Percentiles rank a stretch among this genome's conserved stretches.
Conservation (phyloP, 768 basidiomycete species). For the Kwoniella europaea region DNA sequence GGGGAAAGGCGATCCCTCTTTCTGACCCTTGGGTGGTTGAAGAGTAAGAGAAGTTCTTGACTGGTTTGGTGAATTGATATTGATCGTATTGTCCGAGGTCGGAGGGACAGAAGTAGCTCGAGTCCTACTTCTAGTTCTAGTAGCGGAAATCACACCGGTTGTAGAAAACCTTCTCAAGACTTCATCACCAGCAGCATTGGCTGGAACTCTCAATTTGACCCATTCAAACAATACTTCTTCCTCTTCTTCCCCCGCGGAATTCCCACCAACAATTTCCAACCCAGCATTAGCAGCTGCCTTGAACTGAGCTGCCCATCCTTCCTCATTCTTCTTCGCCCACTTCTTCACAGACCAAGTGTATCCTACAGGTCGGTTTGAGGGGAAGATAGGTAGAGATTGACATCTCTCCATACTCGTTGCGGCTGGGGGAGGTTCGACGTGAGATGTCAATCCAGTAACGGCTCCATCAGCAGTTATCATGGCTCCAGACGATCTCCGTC, state of each 20-base stretch:
- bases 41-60: constrained; percentile 22
- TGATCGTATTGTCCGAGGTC: neutral
- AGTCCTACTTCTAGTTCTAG: constrained; percentile 15
- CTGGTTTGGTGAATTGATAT: constrained; percentile 9
- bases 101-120: constrained; percentile 13
- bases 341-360: constrained; percentile 54
- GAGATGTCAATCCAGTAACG: constrained; percentile 29
- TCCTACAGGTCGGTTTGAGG: constrained; percentile 46
- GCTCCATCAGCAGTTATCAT: constrained; percentile 31
- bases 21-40: constrained; percentile 5
- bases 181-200: constrained; percentile 20
- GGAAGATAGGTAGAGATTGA: constrained; percentile 29
- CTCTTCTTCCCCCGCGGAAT: constrained; percentile 32
- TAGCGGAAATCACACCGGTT: constrained; percentile 15
- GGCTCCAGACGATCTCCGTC: constrained; percentile 29
- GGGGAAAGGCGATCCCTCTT: constrained; percentile 19
- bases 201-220: constrained; percentile 43
- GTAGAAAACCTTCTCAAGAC: constrained; percentile 23
- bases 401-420: constrained; percentile 18
- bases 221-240: constrained; percentile 57
- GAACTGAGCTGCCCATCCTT: constrained; percentile 47
- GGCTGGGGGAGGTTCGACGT: constrained; percentile 6
- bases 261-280: constrained; percentile 34
- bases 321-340: constrained; percentile 52
- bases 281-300: constrained; percentile 45